Base-by-base conservation (phyloP, 2,329 filamentous ascomycete genomes). In the Fusarium ambrosium region DNA sequence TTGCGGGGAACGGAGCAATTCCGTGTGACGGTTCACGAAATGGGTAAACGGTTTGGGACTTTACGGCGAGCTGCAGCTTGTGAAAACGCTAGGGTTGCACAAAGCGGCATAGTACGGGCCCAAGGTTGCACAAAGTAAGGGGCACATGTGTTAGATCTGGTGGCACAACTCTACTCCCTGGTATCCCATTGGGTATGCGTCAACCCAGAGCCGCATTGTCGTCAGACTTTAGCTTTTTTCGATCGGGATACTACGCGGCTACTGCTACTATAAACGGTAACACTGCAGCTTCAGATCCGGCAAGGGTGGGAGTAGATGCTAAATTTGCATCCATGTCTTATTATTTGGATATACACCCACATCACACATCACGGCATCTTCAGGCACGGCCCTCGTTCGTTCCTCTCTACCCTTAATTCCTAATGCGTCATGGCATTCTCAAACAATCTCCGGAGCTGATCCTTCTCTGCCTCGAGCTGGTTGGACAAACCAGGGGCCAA, bases 401-500 rank as follows among this genome's bases (percentile, higher is more conserved):
- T 74, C 66, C 60, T 58, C 36, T 70, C 41, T 55, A 20, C 62
- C 36, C 39, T 59, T 41, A 16, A 37, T 24, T 22, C 45, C 74
- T 75, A 84, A 70, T 85, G 81, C 61, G 76, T 77, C 85, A 91
- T 82, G 7, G 89, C 85, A 63, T 86, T 82, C 79, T 95, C 93
- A 83, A 96, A 94, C 73, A 97, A 80, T 13, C 80, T 82, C 72
- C 91, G 88, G 78, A 97, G 82, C 83, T 95, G 92, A 66, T 94
- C 92, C 81, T 89, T 91, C 83, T 96, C 93, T 58, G 87, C 86
- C 78, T 92, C 87, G 56, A 94, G 82, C 79, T 95, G 93, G 75
- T 88, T 89, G 43, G 90, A 91, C 78, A 99, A 83, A 29, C 90
- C 95, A 1, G 97, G 97, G 34, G 97, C 97, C 72, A 99, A 85